Base-by-base conservation (phyloP, 2,329 filamentous ascomycete species). In the Boeremia lycopersici region DNA sequence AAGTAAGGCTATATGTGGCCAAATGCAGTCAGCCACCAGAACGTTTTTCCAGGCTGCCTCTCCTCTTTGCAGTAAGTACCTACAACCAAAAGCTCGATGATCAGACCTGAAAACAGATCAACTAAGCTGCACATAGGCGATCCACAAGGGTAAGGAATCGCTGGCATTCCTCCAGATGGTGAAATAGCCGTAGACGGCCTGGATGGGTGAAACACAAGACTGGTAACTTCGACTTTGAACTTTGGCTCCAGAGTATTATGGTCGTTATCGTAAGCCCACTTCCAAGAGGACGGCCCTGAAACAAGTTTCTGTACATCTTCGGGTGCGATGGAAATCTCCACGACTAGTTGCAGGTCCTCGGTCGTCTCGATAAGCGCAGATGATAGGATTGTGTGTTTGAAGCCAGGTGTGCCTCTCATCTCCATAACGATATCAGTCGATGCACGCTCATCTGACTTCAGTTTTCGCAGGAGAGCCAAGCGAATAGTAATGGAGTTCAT, bases 191-290 rank as follows among this genome's bases (percentile, higher is more conserved):
- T 30, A n/a, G 10, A 31, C 0, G 36, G 36, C 29, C 33, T 34
- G 13, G 26, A 40, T 7, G 45, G 45, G n/a, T 40, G 29, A 19
- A 48, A 30, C 13, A 48, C 15, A 2, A 19, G 13, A 30, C 4
- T 41, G n/a, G 36, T 48, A 9, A 28, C 36, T 9, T 30, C 41
- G 19, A 31, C 7, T 3, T n/a, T 2, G 8, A n/a, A 19, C 2
- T 6, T 10, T 17, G 28, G 12, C 2, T 7, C 7, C 4, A 33
- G 26, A 12, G 28, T 29, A 13, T 34, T 19, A 19, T 48, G 36
- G 15, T 48, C 36, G 36, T 41, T 48, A 26, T n/a, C 34, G 29
- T 40, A 41, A 9, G 19, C 12, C 45, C 26, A 48, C 19, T 48
- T 31, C 35, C 45, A 39, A 10, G 6, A 9, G 13, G 6, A 12